Evolutionary conservation across 805 yeast species (phyloP), one percentile per base, ranked within the genome.

Genomic region (Dipodascus geniculatus): DNA sequence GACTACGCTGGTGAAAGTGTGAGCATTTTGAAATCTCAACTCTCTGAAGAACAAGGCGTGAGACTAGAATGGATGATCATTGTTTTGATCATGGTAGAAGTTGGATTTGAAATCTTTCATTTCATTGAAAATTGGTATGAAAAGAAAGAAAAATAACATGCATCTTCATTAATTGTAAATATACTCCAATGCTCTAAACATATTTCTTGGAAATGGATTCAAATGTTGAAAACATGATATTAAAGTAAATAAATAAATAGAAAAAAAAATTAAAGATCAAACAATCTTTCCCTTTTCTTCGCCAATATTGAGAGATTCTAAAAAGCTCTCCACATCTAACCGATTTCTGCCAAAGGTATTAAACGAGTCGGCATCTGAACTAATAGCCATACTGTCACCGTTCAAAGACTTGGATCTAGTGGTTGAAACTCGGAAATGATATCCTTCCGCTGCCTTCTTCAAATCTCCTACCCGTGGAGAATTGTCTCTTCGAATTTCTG

Each of bases 1-100:
- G 97, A 90, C 66, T 90, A 90, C 68, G 88, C 95, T 1, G 82
- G 95, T 0, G 96, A 90, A 57, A 95, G 89, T 64, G 85, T 87
- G 16, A 75, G 87, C 11, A 90, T 89, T 1, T 71, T 90, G 38
- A 73, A 89, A 57, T 78, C 83, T 20, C 83, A 88, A 2, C 65
- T 88, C 56, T 84, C 81, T 54, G 96, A 89, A 60, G 80, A 81
- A 60, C 85, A 84, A 56, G 77, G 91, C 33, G 77, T 87, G 2
- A 71, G 88, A 20, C 71, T 90, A 48, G 97, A 90, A 65, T 86
- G 95, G 95, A 84, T 88, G 65, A 88, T 90, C 60, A 87, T 90
- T 52, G 73, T 82, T 23, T 72, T 90, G 59, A 90, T 90, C 56
- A 75, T 85, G 76, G 80, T 90, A 50, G 97, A 90, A 64, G 96